Evolutionary conservation across 805 yeast species (phyloP).

Genomic region (Maudiozyma barnettii): DNA sequence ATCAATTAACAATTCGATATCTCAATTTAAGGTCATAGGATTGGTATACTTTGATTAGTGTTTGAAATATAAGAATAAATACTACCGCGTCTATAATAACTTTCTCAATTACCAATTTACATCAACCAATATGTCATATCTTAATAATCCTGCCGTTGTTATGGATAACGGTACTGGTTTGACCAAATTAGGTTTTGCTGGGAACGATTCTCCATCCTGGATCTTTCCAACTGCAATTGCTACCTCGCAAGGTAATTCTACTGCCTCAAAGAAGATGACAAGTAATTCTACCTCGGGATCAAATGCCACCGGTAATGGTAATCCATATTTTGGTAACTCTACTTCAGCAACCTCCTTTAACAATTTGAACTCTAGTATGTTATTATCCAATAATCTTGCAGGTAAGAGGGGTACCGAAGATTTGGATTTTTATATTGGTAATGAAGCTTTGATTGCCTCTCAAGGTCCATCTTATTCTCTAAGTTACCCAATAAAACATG

Average conservation of each 20-base stretch:
- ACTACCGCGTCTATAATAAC: no score
- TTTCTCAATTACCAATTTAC: neutral
- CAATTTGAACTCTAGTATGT: slow-evolving; percentile 17
- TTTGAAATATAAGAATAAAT: no score
- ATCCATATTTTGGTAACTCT: slow-evolving; percentile 28
- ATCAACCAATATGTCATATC: slow-evolving; percentile 40
- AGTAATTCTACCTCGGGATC: slow-evolving; percentile 27
- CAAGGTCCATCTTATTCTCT: slow-evolving; percentile 82
- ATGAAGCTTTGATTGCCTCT: slow-evolving; percentile 89
- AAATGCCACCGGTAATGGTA: slow-evolving; percentile 13
- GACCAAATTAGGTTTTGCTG: slow-evolving; percentile 96
- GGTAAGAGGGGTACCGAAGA: slow-evolving; percentile 87
- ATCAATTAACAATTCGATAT: no score
- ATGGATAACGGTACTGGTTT: slow-evolving; percentile 99
- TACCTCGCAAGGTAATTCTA: slow-evolving; percentile 42
- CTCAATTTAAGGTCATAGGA: no score
- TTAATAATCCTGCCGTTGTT: slow-evolving; percentile 86
- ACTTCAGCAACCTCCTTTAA: slow-evolving; percentile 31
- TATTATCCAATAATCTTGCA: slow-evolving; percentile 35
- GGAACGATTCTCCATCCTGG: slow-evolving; percentile 95
- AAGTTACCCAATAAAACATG: slow-evolving; percentile 90
- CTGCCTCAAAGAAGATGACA: slow-evolving; percentile 29
- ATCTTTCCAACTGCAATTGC: slow-evolving; percentile 93
- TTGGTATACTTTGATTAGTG: no score
- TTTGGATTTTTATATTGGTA: slow-evolving; percentile 89